Evolutionary conservation across 225 moss, liverwort and hornwort genomes (phyloP), one percentile per base, ranked within the genome.

Genomic region (Polytrichum commune): DNA sequence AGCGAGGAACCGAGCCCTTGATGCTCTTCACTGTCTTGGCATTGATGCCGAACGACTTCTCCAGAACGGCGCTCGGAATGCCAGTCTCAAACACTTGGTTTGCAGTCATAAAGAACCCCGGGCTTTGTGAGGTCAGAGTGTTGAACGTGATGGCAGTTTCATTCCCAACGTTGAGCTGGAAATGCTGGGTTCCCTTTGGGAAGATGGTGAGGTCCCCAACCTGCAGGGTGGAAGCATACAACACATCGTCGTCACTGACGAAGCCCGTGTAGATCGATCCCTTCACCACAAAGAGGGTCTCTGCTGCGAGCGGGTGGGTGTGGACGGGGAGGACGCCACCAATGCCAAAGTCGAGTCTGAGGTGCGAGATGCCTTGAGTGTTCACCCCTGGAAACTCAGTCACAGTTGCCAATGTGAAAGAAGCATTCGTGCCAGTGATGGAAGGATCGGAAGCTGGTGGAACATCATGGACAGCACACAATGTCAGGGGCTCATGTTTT

Each of bases 261-360:
- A 69, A 69, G 7, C 69, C 69, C 27, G 56, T 69, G 69, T 57
- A 69, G 56, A 69, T 69, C 18, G 69, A 55, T n/a, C 69, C 56
- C 53, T 68, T 54, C 6, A 68, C 13, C 18, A 68, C 55, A 0
- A 68, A 8, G 1, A 68, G 68, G 6, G 68, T 69, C 53, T 57
- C 69, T 1, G 69, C 27, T 2, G 27, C 69, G 6, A 55, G 27
- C 4, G 69, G 56, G 29, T 69, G 69, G 8, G 56, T 69, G 29
- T 57, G 69, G 55, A 53, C 4, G 7, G 69, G 69, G 29, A 69
- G 0, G 29, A 69, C 56, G 9, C 69, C 55, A 1, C 58, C 70
- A 1, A 9, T 32, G 20, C 5, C 70, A 24, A 70, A 60, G 60
- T 60, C 60, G 58, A 70, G 22, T 29, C 70, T 29, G 33, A 19